Conservation (phyloP, 768 basidiomycete genomes). For the Lanmaoa pseudosensibilis region DNA sequence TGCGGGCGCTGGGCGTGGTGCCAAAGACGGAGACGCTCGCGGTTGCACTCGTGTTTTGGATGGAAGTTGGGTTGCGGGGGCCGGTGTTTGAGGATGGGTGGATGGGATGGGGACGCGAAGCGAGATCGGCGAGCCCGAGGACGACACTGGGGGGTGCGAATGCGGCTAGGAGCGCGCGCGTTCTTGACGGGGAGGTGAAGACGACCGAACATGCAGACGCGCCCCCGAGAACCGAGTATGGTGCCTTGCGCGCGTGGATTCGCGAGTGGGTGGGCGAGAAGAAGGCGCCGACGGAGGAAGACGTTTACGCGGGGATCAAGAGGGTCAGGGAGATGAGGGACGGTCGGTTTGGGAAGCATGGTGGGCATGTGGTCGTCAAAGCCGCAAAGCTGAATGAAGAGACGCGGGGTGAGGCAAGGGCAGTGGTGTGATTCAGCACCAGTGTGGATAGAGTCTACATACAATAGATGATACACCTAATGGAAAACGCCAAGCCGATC, state of each 20-base stretch:
- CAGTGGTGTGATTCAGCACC: background rate
- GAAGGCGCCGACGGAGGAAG: slow-evolving; percentile 42
- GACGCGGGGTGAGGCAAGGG: no score
- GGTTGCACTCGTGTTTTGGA: slow-evolving; percentile 66
- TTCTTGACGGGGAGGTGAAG: background rate
- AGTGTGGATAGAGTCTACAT: background rate
- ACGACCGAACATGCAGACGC: background rate
- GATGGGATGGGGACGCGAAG: background rate
- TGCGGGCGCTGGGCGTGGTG: slow-evolving; percentile 54
- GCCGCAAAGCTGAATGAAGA: background rate
- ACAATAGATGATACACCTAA: background rate
- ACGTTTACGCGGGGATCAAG: slow-evolving; percentile 34
- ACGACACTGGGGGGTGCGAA: no score
- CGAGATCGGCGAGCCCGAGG: background rate
- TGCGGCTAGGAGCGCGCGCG: background rate
- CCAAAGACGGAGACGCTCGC: slow-evolving; percentile 60
- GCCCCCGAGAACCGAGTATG: slow-evolving; percentile 22
- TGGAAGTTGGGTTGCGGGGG: slow-evolving; percentile 62
- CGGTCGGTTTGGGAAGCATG: slow-evolving; percentile 17
- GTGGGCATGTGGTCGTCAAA: slow-evolving; percentile 3
- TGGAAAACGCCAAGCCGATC: background rate
- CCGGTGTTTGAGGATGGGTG: slow-evolving; percentile 54
- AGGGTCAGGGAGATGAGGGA: slow-evolving; percentile 32
- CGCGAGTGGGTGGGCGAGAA: slow-evolving; percentile 54
- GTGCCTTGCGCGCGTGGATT: slow-evolving; percentile 46